A percentile compares a stretch with the other conserved stretches of the same genome.
phyloP scores from a whole-genome alignment of 345 rosid genomes.

The Anastatica hierochuntica region DNA sequence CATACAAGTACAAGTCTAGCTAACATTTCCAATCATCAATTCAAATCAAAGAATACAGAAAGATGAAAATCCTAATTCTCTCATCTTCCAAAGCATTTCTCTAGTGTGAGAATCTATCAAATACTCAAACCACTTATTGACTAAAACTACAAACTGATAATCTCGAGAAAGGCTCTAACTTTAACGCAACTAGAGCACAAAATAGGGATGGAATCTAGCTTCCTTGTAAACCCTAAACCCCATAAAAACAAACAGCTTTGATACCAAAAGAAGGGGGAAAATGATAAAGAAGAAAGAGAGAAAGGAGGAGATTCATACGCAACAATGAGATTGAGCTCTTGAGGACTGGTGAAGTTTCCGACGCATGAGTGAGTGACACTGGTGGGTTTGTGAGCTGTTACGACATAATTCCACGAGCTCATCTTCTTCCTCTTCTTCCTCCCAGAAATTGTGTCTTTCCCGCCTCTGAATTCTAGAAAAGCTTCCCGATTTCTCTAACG shows the following conservation, averaged over 20 bases:
- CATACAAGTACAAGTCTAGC: background rate
- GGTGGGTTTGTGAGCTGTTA: conserved; percentile 67
- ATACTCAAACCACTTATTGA: no score
- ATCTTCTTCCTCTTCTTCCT: conserved; percentile 11
- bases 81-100: background rate
- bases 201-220: background rate
- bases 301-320: conserved; percentile 39
- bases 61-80: conserved; percentile 2
- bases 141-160: no score
- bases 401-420: conserved; percentile 53
- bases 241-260: background rate
- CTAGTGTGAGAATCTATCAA: background rate
- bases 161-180: no score
- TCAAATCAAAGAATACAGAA: background rate
- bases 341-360: conserved; percentile 92
- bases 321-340: conserved; percentile 87
- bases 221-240: conserved; percentile 17
- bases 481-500: conserved; percentile 10
- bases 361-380: conserved; percentile 95
- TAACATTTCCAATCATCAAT: no score
- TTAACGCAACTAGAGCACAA: no score
- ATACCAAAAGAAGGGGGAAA: background rate
- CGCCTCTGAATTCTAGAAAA: conserved; percentile 8
- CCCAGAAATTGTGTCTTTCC: background rate
- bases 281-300: background rate